phyloP scores from a whole-genome alignment of 108 stramenopile genomes.

The Cylindrotheca closterium region DNA sequence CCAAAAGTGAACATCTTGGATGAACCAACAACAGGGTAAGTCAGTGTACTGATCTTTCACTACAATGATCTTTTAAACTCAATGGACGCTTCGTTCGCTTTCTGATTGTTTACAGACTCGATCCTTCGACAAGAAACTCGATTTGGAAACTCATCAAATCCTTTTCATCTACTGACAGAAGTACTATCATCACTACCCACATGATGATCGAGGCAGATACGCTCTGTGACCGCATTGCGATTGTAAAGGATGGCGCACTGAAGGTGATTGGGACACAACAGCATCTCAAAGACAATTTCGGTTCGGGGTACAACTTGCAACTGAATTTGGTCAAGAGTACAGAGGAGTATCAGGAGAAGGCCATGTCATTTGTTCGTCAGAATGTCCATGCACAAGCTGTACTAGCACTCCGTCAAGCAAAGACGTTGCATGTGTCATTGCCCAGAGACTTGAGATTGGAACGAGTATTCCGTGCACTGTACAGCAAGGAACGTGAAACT shows the following conservation, averaged over 20 bases:
- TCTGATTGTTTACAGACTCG: conserved; percentile 30
- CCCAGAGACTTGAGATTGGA: conserved; percentile 38
- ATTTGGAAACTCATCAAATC: conserved; percentile 59
- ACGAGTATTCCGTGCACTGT: conserved; percentile 40
- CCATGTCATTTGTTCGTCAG: conserved; percentile 37
- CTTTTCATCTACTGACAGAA: conserved; percentile 44
- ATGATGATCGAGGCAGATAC: conserved; percentile 95
- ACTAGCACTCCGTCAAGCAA: conserved; percentile 44
- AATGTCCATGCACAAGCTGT: conserved; percentile 40
- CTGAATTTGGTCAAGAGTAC: conserved; percentile 38
- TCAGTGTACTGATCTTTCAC: conserved; percentile 14
- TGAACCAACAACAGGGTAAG: conserved; percentile 75
- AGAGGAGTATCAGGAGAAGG: conserved; percentile 29
- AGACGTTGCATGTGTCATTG: conserved; percentile 52
- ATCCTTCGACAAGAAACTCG: conserved; percentile 57
- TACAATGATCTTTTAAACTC: neutral
- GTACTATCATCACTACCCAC: conserved; percentile 89
- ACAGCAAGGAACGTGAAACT: conserved; percentile 28
- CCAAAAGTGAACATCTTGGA: conserved; percentile 76
- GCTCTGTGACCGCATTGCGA: conserved; percentile 88
- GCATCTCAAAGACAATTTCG: conserved; percentile 73
- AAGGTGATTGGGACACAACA: conserved; percentile 76
- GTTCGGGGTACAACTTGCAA: conserved; percentile 52
- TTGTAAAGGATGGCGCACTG: conserved; percentile 79
- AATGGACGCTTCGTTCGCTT: neutral